phyloP scores from a whole-genome alignment of 129 eudicot genomes.

The Erigeron canadensis region DNA sequence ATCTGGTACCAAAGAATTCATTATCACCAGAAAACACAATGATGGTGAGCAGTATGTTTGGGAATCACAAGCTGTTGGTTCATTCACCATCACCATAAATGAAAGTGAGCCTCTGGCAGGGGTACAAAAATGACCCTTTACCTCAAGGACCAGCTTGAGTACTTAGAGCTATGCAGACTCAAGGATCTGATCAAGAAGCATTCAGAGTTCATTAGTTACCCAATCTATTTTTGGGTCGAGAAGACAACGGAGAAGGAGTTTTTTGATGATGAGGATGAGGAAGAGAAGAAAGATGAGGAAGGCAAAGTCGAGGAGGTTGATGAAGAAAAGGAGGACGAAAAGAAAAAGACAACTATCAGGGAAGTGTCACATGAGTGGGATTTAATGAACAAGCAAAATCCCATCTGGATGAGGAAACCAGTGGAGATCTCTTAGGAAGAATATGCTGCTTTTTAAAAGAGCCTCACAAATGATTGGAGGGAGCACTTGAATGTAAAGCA shows the following conservation, averaged over 20 bases:
- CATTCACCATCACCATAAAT: slow-evolving; percentile 68
- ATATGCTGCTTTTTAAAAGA: slow-evolving; percentile 75
- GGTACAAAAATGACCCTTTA: slow-evolving; percentile 57
- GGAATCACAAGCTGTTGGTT: slow-evolving; percentile 88
- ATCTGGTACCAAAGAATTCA: slow-evolving; percentile 77
- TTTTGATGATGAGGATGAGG: slow-evolving; percentile 69
- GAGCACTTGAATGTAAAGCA: slow-evolving; percentile 74
- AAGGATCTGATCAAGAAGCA: slow-evolving; percentile 74
- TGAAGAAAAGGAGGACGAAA: slow-evolving; percentile 67
- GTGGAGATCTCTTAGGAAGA: slow-evolving; percentile 80
- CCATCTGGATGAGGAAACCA: slow-evolving; percentile 84
- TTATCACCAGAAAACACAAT: slow-evolving; percentile 70
- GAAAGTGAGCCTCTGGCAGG: slow-evolving; percentile 63
- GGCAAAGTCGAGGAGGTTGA: slow-evolving; percentile 67
- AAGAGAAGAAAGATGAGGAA: slow-evolving; percentile 52
- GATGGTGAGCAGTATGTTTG: slow-evolving; percentile 62
- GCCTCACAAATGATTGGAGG: slow-evolving; percentile 75
- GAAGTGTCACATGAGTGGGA: slow-evolving; percentile 75
- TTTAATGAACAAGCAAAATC: slow-evolving; percentile 70
- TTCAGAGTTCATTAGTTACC: slow-evolving; percentile 76
- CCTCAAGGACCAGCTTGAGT: slow-evolving; percentile 70
- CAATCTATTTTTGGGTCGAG: slow-evolving; percentile 68
- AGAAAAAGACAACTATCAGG: slow-evolving; percentile 72
- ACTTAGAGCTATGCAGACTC: slow-evolving; percentile 66
- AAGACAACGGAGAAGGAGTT: slow-evolving; percentile 68